Percentiles rank a stretch among this genome's conserved stretches.
Conservation (phyloP, 2,329 filamentous ascomycete genomes). For the Penicillium sp. region DNA sequence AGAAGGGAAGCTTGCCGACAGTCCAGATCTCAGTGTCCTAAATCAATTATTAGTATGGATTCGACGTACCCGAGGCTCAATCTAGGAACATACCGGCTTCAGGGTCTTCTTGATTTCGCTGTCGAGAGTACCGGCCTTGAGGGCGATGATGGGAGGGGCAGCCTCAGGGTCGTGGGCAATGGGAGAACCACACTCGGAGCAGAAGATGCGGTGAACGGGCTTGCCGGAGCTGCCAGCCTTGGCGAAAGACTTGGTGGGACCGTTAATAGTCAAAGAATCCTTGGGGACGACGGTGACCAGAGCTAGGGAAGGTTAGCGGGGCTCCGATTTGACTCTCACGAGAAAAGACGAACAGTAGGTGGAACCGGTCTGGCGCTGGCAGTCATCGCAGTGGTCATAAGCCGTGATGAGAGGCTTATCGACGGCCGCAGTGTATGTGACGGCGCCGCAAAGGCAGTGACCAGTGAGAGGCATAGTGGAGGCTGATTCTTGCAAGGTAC, state of each 20-base stretch:
- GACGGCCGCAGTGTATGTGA: conserved; percentile 63
- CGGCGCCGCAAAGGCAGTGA: conserved; percentile 69
- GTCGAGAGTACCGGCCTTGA: conserved; percentile 66
- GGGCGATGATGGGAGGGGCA: conserved; percentile 67
- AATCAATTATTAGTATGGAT: background rate
- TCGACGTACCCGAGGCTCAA: background rate
- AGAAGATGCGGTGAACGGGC: conserved; percentile 66
- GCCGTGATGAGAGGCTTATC: conserved; percentile 47
- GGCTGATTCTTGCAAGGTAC: conserved; percentile 20
- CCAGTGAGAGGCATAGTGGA: conserved; percentile 63
- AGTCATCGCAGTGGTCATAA: conserved; percentile 72
- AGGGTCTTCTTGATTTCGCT: conserved; percentile 64
- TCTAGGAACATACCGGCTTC: conserved; percentile 50
- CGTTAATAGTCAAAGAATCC: conserved; percentile 62
- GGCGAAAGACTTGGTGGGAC: conserved; percentile 64
- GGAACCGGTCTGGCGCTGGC: conserved; percentile 67
- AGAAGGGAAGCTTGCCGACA: conserved; percentile 66
- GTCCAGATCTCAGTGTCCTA: conserved; percentile 67
- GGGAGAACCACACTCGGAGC: conserved; percentile 66
- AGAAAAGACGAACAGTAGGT: conserved; percentile 53
- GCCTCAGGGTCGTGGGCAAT: conserved; percentile 69
- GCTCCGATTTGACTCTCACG: background rate
- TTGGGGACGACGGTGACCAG: conserved; percentile 66
- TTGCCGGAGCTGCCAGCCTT: conserved; percentile 61
- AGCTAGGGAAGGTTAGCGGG: conserved; percentile 38